Evolutionary conservation across 805 yeast genomes (phyloP).

Genomic region (Wickerhamomyces chambardii): DNA sequence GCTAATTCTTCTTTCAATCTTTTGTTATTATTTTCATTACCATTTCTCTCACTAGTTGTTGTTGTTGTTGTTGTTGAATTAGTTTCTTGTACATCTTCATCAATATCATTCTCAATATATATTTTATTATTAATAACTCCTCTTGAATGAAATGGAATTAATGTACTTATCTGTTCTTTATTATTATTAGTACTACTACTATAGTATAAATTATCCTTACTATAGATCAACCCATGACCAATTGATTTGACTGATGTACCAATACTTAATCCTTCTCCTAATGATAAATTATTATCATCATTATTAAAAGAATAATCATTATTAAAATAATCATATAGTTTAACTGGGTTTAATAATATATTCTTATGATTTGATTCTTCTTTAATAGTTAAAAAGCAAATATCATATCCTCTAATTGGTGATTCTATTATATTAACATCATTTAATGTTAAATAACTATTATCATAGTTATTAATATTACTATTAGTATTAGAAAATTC

Average conservation of each 20-base stretch:
- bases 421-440: constrained; percentile 8
- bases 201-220: constrained; percentile 1
- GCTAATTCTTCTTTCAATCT: constrained; percentile 2
- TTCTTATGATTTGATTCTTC: not conserved
- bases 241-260: constrained; percentile 13
- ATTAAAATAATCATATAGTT: not conserved
- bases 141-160: constrained; percentile 13
- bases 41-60: no score
- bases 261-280: not conserved
- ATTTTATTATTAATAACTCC: constrained; percentile 11
- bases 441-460: constrained; percentile 1
- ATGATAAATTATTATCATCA: no score
- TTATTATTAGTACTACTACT: no score
- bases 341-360: constrained; percentile 6
- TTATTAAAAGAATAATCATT: no score
- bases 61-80: no score
- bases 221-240: constrained; percentile 17
- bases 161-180: no score
- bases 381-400: constrained; percentile 13
- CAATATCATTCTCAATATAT: not conserved
- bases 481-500: no score
- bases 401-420: constrained; percentile 17
- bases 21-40: not conserved
- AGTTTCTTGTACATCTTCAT: not conserved
- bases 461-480: constrained; percentile 5